These are phyloP conservation scores for Zygotorulaspora chibaensis DNA, from an alignment of 805 yeast genomes.

Conservation along the genomic window DNA sequence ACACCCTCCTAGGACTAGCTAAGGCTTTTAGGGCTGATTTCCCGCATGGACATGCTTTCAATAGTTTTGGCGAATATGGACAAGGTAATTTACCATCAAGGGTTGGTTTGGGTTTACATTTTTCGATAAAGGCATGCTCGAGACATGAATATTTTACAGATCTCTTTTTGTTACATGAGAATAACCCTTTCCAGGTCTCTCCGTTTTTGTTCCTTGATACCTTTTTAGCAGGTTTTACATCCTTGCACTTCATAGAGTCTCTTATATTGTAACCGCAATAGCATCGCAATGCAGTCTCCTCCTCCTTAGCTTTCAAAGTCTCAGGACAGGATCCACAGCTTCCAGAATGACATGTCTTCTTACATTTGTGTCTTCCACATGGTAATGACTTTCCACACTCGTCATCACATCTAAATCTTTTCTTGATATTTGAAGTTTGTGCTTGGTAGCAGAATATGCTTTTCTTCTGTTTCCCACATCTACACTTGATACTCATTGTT, in stretches of 20 bases:
- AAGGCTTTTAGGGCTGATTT: conserved; percentile 45
- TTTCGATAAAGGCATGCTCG: conserved; percentile 53
- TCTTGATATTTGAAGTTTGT: conserved; percentile 54
- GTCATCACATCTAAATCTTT: conserved; percentile 44
- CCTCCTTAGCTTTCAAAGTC: conserved; percentile 27
- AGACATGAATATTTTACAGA: conserved; percentile 58
- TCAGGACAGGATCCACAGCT: conserved; percentile 72
- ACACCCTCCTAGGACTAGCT: conserved; percentile 44
- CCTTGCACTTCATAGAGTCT: conserved; percentile 34
- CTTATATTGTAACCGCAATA: conserved; percentile 66
- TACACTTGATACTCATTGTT: conserved; percentile 60
- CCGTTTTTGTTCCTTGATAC: conserved; percentile 26
- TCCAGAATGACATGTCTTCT: conserved; percentile 67
- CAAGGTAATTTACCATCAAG: conserved; percentile 41
- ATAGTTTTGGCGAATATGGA: conserved; percentile 54
- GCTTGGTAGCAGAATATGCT: conserved; percentile 74
- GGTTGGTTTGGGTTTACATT: conserved; percentile 34
- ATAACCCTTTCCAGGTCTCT: conserved; percentile 49
- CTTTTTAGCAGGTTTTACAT: conserved; percentile 43
- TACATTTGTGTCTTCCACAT: conserved; percentile 67
- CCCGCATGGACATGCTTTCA: conserved; percentile 80
- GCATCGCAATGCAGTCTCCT: conserved; percentile 43
- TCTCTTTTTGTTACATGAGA: conserved; percentile 44
- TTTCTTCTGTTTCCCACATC: conserved; percentile 63
- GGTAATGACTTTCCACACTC: conserved; percentile 62